phyloP scores from a whole-genome alignment of 192 early-diverging fungal species.

The Backusella circina region DNA sequence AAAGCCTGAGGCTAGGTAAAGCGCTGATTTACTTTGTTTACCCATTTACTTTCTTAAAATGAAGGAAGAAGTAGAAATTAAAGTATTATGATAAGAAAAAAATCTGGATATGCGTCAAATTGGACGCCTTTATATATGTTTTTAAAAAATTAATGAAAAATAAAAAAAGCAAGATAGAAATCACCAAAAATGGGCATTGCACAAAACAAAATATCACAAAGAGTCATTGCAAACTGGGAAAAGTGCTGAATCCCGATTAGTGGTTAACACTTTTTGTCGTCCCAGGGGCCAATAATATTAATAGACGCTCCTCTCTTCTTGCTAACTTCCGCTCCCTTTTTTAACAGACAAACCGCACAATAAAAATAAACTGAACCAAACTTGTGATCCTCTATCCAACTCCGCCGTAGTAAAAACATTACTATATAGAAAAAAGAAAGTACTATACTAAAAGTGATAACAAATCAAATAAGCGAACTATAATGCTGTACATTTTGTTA shows the following conservation, averaged over 20 bases:
- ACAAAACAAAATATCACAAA: background rate
- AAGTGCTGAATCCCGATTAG: background rate
- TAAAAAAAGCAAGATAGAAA: background rate
- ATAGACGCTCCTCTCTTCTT: background rate
- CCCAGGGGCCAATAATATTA: constrained; percentile 1
- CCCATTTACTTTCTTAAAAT: background rate
- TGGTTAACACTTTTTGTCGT: background rate
- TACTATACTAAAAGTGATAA: background rate
- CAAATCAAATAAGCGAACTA: background rate
- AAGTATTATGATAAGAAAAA: background rate
- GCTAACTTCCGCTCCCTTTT: background rate
- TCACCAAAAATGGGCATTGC: background rate
- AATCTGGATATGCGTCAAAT: background rate
- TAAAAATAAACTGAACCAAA: background rate
- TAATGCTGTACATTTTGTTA: background rate
- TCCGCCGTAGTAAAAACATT: background rate
- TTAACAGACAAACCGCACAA: background rate
- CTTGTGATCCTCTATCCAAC: background rate
- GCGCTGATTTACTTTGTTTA: background rate
- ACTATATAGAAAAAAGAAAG: background rate
- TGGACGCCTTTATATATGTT: background rate
- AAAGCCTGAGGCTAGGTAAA: constrained; percentile 12
- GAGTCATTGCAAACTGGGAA: background rate
- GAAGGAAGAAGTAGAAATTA: background rate
- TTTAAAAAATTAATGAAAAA: background rate